Evolutionary conservation across 2,329 filamentous ascomycete species (phyloP).

Genomic region (Ceratocystis alfenasii): DNA sequence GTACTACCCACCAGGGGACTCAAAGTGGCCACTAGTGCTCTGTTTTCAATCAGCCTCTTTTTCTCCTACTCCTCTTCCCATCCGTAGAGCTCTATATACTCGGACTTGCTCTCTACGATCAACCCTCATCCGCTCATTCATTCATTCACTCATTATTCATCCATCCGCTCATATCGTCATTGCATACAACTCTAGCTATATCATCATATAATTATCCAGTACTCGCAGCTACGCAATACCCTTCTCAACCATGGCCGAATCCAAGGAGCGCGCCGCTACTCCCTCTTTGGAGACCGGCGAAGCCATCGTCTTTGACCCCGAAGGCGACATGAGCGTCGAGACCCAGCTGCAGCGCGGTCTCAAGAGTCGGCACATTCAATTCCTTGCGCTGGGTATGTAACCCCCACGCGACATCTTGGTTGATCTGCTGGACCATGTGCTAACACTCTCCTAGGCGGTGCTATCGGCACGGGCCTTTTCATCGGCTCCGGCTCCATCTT

Average conservation of each 20-base stretch:
- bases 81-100: not conserved
- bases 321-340: slow-evolving; percentile 24
- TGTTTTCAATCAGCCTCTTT: no score
- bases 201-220: not conserved
- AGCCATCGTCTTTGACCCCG: slow-evolving; percentile 14
- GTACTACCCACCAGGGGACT: not conserved
- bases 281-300: slow-evolving; percentile 2
- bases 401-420: no score
- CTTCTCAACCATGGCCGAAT: slow-evolving; percentile 1
- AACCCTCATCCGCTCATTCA: no score
- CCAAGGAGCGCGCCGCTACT: not conserved
- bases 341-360: slow-evolving; percentile 44
- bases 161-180: not conserved
- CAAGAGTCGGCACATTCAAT: slow-evolving; percentile 49
- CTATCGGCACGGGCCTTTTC: slow-evolving; percentile 54
- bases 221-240: not conserved
- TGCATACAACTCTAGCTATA: not conserved
- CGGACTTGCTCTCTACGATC: not conserved
- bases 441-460: slow-evolving; percentile 30
- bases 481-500: slow-evolving; percentile 49
- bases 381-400: slow-evolving; percentile 41
- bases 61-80: no score
- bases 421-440: not conserved
- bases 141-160: no score
- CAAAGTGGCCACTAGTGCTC: not conserved